Percentiles rank a stretch among this genome's conserved stretches.
These are phyloP conservation scores for Cunninghamia lanceolata DNA, from an alignment of 75 land plant genomes.

Conservation along the genomic window DNA sequence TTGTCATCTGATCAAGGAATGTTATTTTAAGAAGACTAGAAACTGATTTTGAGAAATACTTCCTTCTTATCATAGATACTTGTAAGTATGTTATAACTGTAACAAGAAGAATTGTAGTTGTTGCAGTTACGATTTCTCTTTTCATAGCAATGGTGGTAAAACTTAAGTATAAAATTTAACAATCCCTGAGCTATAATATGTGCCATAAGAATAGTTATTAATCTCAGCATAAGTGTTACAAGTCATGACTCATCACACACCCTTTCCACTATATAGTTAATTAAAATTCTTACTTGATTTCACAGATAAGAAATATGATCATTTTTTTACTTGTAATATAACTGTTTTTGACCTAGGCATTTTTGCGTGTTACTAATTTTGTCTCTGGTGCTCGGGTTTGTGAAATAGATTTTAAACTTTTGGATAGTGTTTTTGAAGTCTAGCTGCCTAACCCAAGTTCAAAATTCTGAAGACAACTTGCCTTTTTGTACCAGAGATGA, in stretches of 20 bases:
- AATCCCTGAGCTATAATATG: background rate
- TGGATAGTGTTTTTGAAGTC: background rate
- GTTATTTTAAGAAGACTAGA: no score
- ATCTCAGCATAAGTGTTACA: background rate
- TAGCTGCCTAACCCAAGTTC: background rate
- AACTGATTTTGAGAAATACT: no score
- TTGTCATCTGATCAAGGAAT: no score
- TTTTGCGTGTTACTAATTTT: background rate
- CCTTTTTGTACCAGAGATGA: background rate
- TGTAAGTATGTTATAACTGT: background rate
- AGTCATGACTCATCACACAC: background rate
- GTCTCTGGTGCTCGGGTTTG: background rate
- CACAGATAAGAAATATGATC: background rate
- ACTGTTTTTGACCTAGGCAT: background rate
- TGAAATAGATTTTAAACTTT: background rate
- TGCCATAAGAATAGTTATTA: background rate
- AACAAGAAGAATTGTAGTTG: background rate
- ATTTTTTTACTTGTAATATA: background rate
- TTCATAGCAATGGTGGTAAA: background rate
- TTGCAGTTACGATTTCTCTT: background rate
- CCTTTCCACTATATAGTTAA: background rate
- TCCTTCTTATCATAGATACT: background rate
- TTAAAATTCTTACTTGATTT: background rate
- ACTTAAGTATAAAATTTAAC: background rate
- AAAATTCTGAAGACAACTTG: background rate